A percentile compares a stretch with the other conserved stretches of the same genome.
Evolutionary conservation across 345 rosid genomes (phyloP).

Genomic region (Eucalyptus paniculata): DNA sequence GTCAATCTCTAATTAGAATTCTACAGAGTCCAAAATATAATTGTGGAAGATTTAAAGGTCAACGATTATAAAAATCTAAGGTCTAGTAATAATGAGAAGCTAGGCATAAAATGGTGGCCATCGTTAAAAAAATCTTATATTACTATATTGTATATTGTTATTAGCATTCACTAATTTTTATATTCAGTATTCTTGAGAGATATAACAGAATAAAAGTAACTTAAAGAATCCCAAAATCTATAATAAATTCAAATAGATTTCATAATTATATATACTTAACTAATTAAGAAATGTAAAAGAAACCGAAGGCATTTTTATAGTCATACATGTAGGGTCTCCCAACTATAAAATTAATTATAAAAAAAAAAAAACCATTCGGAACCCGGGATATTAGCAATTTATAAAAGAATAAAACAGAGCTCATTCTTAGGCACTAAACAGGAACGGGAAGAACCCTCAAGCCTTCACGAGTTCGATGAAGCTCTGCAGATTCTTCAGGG

Average conservation of each 20-base stretch:
- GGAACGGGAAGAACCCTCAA: not conserved
- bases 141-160: not conserved
- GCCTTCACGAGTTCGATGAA: not conserved
- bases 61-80: not conserved
- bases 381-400: not conserved
- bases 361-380: too few species aligned
- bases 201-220: not conserved
- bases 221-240: not conserved
- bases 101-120: not conserved
- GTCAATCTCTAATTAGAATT: not conserved
- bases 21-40: not conserved
- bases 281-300: not conserved
- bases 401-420: not conserved
- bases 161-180: not conserved
- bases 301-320: not conserved
- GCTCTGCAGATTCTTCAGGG: not conserved
- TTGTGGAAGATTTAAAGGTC: not conserved
- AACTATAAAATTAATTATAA: not conserved
- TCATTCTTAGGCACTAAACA: not conserved
- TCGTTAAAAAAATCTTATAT: not conserved
- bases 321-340: not conserved
- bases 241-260: not conserved
- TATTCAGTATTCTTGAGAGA: conserved; percentile 40
- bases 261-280: not conserved
- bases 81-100: not conserved